Evolutionary conservation across 495 filamentous ascomycete genomes (phyloP).

Genomic region (Trichoderma parareesei): DNA sequence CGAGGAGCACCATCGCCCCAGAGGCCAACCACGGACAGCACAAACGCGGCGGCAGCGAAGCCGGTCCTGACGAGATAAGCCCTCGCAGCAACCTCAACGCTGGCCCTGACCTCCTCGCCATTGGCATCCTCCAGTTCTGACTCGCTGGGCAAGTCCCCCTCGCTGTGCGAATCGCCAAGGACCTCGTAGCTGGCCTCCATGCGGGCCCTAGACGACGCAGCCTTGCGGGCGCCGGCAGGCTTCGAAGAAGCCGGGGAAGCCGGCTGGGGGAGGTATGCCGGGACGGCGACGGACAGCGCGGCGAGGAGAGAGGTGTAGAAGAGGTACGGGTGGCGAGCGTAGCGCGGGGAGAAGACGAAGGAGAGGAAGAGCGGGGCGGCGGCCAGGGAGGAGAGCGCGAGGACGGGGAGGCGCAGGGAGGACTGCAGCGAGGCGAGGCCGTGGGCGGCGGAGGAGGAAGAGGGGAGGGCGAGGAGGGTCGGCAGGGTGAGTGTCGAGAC

Average conservation of each 20-base stretch:
- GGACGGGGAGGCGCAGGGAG: constrained; percentile 48
- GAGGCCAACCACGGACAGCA: constrained; percentile 72
- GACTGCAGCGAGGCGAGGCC: constrained; percentile 56
- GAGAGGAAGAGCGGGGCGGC: constrained; percentile 60
- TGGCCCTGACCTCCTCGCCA: constrained; percentile 68
- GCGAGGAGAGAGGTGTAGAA: constrained; percentile 65
- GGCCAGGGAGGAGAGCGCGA: constrained; percentile 53
- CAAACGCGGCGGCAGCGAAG: constrained; percentile 58
- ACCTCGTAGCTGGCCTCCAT: constrained; percentile 61
- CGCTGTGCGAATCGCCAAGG: constrained; percentile 41
- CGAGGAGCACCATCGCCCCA: constrained; percentile 68
- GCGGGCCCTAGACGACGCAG: constrained; percentile 11
- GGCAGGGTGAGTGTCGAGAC: constrained; percentile 65
- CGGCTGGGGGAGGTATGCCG: constrained; percentile 32
- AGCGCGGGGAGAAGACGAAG: constrained; percentile 60
- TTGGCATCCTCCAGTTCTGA: constrained; percentile 49
- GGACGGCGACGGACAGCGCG: constrained; percentile 40
- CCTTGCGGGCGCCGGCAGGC: constrained; percentile 19
- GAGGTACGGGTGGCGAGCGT: constrained; percentile 73
- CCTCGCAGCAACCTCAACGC: constrained; percentile 57
- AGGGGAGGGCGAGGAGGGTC: constrained; percentile 66
- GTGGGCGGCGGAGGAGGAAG: constrained; percentile 54
- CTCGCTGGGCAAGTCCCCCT: constrained; percentile 37
- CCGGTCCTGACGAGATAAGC: constrained; percentile 52
- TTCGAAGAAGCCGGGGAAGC: constrained; percentile 17